A percentile compares a stretch with the other conserved stretches of the same genome.
Conservation (phyloP, 1,139 yeast genomes). For the Candida sanyaensis region DNA sequence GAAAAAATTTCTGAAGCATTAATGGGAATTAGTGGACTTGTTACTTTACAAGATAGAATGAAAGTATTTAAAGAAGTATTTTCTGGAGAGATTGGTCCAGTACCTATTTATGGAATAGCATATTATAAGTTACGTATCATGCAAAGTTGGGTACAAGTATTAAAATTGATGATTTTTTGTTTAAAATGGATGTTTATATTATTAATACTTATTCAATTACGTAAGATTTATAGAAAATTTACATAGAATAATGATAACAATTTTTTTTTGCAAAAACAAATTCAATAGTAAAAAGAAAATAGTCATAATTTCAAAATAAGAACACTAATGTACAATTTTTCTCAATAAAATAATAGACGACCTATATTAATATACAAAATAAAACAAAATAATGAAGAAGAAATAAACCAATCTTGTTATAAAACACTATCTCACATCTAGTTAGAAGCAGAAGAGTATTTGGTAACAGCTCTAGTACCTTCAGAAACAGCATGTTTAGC, state of each 20-base stretch:
- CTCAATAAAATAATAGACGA: conserved; percentile 1
- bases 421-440: conserved; percentile 30
- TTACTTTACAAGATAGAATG: conserved; percentile 57
- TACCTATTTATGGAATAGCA: conserved; percentile 2
- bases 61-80: conserved; percentile 49
- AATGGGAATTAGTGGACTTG: conserved; percentile 57
- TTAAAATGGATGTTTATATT: not conserved
- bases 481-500: conserved; percentile 99
- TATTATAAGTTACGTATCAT: conserved; percentile 1
- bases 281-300: not conserved
- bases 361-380: conserved; percentile 11
- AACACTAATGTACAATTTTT: conserved; percentile 20
- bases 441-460: conserved; percentile 87
- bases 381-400: conserved; percentile 5
- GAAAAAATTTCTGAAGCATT: conserved; percentile 59
- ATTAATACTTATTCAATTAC: not conserved
- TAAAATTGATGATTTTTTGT: not conserved
- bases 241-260: not conserved
- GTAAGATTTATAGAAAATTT: not conserved
- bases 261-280: no score
- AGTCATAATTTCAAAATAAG: conserved; percentile 4
- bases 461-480: conserved; percentile 99
- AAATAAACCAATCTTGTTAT: conserved; percentile 5
- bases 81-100: conserved; percentile 1
- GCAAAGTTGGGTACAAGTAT: conserved; percentile 3